Evolutionary conservation across 352 stramenopile genomes (phyloP).

Genomic region (Globisporangium lucens): DNA sequence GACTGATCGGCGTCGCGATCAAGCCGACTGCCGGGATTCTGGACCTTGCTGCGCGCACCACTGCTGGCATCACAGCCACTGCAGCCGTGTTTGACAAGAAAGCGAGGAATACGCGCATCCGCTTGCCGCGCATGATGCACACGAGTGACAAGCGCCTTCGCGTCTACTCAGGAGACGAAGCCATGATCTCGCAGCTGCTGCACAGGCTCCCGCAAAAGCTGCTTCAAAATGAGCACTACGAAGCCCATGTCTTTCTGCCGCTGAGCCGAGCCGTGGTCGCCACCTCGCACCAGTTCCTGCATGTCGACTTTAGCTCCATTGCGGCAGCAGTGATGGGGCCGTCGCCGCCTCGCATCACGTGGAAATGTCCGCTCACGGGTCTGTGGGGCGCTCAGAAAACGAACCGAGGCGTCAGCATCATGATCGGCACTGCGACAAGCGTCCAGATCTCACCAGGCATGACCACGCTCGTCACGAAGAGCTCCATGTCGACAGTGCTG

Average conservation of each 20-base stretch:
- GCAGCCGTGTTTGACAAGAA: conserved; percentile 83
- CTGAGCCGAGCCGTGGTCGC: conserved; percentile 59
- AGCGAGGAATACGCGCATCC: conserved; percentile 51
- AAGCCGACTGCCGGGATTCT: conserved; percentile 87
- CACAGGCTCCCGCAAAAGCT: conserved; percentile 51
- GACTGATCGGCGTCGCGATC: conserved; percentile 84
- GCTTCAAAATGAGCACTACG: conserved; percentile 74
- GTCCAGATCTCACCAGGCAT: conserved; percentile 27
- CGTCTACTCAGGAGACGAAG: conserved; percentile 75
- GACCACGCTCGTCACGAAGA: conserved; percentile 32
- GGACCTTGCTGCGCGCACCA: conserved; percentile 73
- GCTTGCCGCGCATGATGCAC: conserved; percentile 76
- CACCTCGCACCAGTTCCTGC: conserved; percentile 74
- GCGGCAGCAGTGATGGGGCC: conserved; percentile 20
- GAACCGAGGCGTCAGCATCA: conserved; percentile 37
- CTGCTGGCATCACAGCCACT: conserved; percentile 81
- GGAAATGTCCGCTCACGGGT: conserved; percentile 41
- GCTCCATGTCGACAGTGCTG: conserved; percentile 47
- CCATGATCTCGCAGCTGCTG: conserved; percentile 61
- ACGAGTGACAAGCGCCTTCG: conserved; percentile 73
- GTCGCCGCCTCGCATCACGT: conserved; percentile 33
- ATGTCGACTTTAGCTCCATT: conserved; percentile 40
- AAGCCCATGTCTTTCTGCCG: conserved; percentile 71
- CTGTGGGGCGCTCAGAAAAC: conserved; percentile 47
- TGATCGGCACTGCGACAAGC: conserved; percentile 39